Conservation (phyloP, 176 grass and related monocot genomes). For the Oryza punctata region DNA sequence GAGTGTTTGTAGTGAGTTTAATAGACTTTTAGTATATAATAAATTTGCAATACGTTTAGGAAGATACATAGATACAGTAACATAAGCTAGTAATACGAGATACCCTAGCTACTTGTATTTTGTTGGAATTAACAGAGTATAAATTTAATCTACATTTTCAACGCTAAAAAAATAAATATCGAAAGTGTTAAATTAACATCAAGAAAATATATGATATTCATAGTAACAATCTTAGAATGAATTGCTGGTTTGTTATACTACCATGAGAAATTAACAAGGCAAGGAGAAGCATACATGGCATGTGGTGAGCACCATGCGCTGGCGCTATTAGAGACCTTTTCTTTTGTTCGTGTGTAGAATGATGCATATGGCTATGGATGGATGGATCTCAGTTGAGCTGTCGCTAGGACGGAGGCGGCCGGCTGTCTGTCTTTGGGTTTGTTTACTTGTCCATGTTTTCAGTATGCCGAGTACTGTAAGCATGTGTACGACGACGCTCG, state of each 20-base stretch:
- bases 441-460: not conserved
- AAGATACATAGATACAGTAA: too few relatives aligned
- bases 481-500: not conserved
- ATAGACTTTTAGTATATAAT: too few relatives aligned
- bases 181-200: too few relatives aligned
- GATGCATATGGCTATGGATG: not conserved
- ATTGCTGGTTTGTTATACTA: not conserved
- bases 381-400: slow-evolving; percentile 49
- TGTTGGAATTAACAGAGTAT: too few relatives aligned
- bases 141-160: too few relatives aligned
- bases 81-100: too few relatives aligned
- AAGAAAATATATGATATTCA: too few relatives aligned
- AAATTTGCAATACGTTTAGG: too few relatives aligned
- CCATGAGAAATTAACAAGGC: not conserved
- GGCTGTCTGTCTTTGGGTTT: slow-evolving; percentile 21
- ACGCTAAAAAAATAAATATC: too few relatives aligned
- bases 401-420: slow-evolving; percentile 44
- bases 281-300: not conserved
- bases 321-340: not conserved
- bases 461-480: not conserved
- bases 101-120: too few relatives aligned
- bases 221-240: not conserved
- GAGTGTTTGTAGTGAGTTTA: too few relatives aligned
- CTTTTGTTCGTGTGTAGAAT: not conserved
- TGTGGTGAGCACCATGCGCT: not conserved